A percentile compares a stretch with the other conserved stretches of the same genome.
These are phyloP conservation scores for Naegleria gruberi DNA, from an alignment of 208 protist genomes.

Conservation along the genomic window DNA sequence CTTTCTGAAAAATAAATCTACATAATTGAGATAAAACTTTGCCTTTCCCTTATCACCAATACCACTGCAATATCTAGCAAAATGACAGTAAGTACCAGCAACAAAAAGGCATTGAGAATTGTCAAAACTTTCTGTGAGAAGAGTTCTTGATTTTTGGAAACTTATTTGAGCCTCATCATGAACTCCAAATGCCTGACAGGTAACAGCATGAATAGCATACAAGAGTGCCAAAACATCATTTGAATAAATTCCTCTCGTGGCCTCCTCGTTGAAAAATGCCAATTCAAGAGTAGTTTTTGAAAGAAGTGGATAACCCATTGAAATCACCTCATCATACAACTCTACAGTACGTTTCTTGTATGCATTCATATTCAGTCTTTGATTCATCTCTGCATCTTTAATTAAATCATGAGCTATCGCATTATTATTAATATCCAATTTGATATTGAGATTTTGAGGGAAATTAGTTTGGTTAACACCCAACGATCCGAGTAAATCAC, in stretches of 20 bases:
- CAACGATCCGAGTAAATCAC: not conserved
- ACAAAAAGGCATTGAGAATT: not conserved
- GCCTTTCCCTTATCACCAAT: not conserved
- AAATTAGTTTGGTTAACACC: too few relatives aligned
- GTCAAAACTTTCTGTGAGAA: not conserved
- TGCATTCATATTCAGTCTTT: not conserved
- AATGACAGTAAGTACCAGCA: not conserved
- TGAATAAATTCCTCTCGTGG: not conserved
- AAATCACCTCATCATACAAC: not conserved
- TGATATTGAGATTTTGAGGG: too few relatives aligned
- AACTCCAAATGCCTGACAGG: not conserved
- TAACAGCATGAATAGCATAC: not conserved
- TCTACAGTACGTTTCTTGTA: not conserved
- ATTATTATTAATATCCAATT: too few relatives aligned
- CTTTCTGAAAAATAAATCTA: constrained; percentile 5
- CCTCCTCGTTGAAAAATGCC: not conserved
- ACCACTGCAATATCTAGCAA: not conserved
- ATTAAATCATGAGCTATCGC: too few relatives aligned
- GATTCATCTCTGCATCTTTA: too few relatives aligned
- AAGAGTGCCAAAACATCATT: not conserved
- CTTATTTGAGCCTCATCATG: not conserved
- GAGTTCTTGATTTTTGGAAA: not conserved
- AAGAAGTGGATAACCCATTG: not conserved
- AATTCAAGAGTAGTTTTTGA: not conserved
- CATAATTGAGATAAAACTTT: not conserved